Evolutionary conservation across 352 stramenopile species (phyloP), one percentile per base, ranked within the genome.

Genomic region (Pythium sp.): DNA sequence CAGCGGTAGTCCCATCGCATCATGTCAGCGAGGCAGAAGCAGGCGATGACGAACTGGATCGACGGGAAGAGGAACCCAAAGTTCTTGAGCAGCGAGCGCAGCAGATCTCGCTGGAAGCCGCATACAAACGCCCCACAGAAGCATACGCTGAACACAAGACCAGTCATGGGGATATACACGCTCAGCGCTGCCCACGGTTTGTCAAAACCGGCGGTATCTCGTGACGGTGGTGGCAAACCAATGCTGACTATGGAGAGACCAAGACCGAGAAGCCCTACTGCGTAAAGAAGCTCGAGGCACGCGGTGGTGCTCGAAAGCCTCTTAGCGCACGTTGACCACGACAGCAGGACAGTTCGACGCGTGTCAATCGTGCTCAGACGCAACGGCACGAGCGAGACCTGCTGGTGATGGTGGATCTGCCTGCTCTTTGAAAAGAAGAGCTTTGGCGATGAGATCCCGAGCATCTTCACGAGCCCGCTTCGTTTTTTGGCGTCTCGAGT

Each of bases 371-470:
- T 34, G 51, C 46, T 70, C 3, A 79, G 72, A 18, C 67, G 66
- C n/a, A 73, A 49, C 18, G 73, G 65, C 12, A 82, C 68, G 12
- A 80, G 65, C 32, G 75, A 76, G 14, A 79, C 62, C 69, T 79
- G 72, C 59, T 82, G 72, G 15, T 64, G 58, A n/a, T 53, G 38
- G 30, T 68, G 46, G 14, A 56, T 26, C 43, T 59, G 62, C 28
- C 43, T 49, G 38, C 65, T 75, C 7, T 60, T 62, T 38, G 61
- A 60, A 14, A 69, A 34, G 34, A 57, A 59, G 59, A 77, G 70
- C 24, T 66, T 62, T 2, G 71, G 59, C 0, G 71, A 64, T 18
- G 68, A 63, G 38, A 67, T 65, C 22, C 71, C 68, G 9, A 77
- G 51, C 24, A 71, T 68, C 62, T 77, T 77, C 20, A 74, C 56